Evolutionary conservation across 805 yeast species (phyloP).

Genomic region (Candida loeiensis): DNA sequence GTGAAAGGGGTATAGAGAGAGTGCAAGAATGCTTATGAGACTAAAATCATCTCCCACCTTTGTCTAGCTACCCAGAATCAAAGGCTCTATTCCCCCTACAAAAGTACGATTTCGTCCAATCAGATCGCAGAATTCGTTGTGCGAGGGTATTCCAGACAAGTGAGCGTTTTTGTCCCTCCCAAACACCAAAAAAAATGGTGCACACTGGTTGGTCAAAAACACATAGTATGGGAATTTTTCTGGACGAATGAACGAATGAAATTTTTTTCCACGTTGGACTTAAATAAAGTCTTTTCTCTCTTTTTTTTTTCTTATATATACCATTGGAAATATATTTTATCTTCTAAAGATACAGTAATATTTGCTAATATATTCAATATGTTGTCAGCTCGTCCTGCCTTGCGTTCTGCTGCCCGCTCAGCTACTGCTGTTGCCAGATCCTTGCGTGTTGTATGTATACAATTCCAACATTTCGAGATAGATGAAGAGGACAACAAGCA

Average conservation of each 20-base stretch:
- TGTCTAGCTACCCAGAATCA: no score
- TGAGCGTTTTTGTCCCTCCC: slow-evolving; percentile 3
- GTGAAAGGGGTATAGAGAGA: background rate
- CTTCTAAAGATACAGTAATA: slow-evolving; percentile 14
- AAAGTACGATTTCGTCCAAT: slow-evolving; percentile 9
- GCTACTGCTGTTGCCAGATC: slow-evolving; percentile 42
- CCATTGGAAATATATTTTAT: slow-evolving; percentile 14
- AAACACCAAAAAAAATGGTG: slow-evolving; percentile 8
- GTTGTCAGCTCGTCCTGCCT: slow-evolving; percentile 84
- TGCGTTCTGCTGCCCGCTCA: slow-evolving; percentile 82
- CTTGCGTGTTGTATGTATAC: slow-evolving; percentile 28
- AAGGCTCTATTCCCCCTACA: no score
- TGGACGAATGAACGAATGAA: slow-evolving; percentile 10
- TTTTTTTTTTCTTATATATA: slow-evolving; percentile 11
- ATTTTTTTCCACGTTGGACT: slow-evolving; percentile 11
- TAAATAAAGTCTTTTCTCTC: slow-evolving; percentile 10
- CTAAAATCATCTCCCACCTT: no score
- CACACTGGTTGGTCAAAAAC: slow-evolving; percentile 13
- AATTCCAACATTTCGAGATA: background rate
- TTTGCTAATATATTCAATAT: slow-evolving; percentile 34
- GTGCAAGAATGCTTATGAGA: no score
- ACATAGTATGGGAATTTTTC: slow-evolving; percentile 3
- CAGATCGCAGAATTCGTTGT: slow-evolving; percentile 9
- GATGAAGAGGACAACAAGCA: background rate
- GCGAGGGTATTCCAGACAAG: background rate